These are phyloP conservation scores for Ramichloridium luteum DNA, from an alignment of 2,329 filamentous ascomycete genomes.

Conservation along the genomic window DNA sequence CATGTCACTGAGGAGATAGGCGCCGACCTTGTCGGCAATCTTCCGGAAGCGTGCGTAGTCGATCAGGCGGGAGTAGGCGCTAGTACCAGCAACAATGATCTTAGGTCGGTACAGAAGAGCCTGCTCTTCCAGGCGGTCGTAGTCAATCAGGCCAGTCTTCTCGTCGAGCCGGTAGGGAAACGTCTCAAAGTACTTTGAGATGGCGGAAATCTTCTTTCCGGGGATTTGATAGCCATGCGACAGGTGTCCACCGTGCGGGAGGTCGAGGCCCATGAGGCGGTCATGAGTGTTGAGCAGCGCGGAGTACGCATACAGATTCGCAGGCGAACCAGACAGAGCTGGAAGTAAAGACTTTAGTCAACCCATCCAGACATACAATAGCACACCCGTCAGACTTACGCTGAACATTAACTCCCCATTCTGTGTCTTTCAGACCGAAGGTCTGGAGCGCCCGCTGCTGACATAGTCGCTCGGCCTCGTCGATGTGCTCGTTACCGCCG, in stretches of 20 bases:
- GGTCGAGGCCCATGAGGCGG: conserved; percentile 89
- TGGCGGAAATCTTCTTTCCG: conserved; percentile 69
- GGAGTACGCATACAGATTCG: conserved; percentile 76
- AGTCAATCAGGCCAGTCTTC: conserved; percentile 92
- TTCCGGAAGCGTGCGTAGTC: conserved; percentile 94
- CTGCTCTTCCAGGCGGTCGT: conserved; percentile 81
- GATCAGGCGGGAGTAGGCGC: conserved; percentile 94
- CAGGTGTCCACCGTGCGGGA: conserved; percentile 91
- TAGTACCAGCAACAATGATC: conserved; percentile 90
- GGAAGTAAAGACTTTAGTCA: background rate
- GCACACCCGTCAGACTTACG: no score
- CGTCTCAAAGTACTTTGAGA: conserved; percentile 99
- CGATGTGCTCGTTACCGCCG: conserved; percentile 97
- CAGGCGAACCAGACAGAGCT: conserved; percentile 60
- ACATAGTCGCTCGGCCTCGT: conserved; percentile 89
- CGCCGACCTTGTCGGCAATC: conserved; percentile 80
- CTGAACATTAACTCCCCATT: conserved; percentile 99
- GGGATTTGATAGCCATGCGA: conserved; percentile 97
- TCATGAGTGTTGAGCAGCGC: conserved; percentile 88
- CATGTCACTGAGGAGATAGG: conserved; percentile 92
- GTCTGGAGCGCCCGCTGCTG: conserved; percentile 85
- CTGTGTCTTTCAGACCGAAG: conserved; percentile 71
- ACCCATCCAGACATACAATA: no score
- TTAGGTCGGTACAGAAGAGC: conserved; percentile 89
- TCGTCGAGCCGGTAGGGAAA: conserved; percentile 88